Evolutionary conservation across 2,329 filamentous ascomycete genomes (phyloP), one percentile per base, ranked within the genome.

Genomic region (Stachybotrys echinatus): DNA sequence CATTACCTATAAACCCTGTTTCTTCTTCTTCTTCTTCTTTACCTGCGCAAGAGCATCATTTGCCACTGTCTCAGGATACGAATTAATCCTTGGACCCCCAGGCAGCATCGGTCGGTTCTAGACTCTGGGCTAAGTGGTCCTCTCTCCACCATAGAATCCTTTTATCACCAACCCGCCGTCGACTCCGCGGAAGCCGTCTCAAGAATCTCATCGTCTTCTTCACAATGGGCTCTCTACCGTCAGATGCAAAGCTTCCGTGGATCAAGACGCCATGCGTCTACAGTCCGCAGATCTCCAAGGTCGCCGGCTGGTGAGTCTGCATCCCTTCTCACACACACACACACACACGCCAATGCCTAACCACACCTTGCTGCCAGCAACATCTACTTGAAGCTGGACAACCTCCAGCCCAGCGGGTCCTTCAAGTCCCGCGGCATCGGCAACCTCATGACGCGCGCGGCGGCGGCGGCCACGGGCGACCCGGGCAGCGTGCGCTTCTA

Each of bases 381-480:
- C 71, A 82, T 95, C 66, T 89, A 88, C 67, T 83, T 95, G 61
- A 95, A 95, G 68, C 81, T 94, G 54, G 89, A 95, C 60, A 89
- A 88, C 64, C 80, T 91, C 49, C 90, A 95, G 63, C 90, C 89
- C 5, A 87, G 86, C 20, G 88, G 88, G 55, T 92, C 88, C 38
- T 95, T 95, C 81, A 94, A 95, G 68, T 92, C 88, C 44, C 79
- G 83, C 56, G 88, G 87, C 23, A 81, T 92, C 53, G 88, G 88
- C 46, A 81, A 88, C 66, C 78, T 88, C 63, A 84, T 90, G 62
- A 69, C 72, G 50, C 62, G 62, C 48, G 66, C 68, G 50, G 66
- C 68, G 50, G 61, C 67, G 55, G 58, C 71, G 53, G 51, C 23
- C 8, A n/a, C 12, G 22, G 12, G 56, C 5, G 54, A 60, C 50